Evolutionary conservation across 495 filamentous ascomycete genomes (phyloP).

Genomic region (Astrocystis sublimbata): DNA sequence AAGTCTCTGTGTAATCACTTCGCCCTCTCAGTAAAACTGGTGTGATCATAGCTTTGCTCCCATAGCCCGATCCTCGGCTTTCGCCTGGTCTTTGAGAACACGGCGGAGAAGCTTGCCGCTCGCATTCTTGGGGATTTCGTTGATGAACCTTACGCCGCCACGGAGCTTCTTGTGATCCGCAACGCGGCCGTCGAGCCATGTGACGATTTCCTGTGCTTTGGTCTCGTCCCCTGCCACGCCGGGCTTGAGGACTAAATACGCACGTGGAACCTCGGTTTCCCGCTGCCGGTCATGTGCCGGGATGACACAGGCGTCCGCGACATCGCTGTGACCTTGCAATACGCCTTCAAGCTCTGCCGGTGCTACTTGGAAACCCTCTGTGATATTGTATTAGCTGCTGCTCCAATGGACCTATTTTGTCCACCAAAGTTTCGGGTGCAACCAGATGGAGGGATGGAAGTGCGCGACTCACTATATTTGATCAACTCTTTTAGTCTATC

Average conservation of each 20-base stretch:
- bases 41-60: conserved; percentile 28
- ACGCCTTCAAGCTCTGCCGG: conserved; percentile 87
- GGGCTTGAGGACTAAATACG: conserved; percentile 70
- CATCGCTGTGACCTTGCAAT: conserved; percentile 66
- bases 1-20: neutral
- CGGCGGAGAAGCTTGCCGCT: conserved; percentile 88
- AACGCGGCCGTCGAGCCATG: conserved; percentile 59
- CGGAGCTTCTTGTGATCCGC: conserved; percentile 67
- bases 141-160: conserved; percentile 80
- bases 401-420: neutral
- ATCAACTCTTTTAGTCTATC: conserved; percentile 91
- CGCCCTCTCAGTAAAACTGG: no score
- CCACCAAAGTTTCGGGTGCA: neutral
- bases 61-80: conserved; percentile 34
- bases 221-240: conserved; percentile 49
- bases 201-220: conserved; percentile 61
- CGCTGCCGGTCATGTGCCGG: conserved; percentile 70
- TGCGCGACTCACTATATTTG: conserved; percentile 65
- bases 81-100: conserved; percentile 48
- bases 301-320: conserved; percentile 83
- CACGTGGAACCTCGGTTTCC: conserved; percentile 80
- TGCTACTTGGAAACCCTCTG: conserved; percentile 80
- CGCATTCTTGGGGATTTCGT: conserved; percentile 80
- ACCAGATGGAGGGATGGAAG: neutral
- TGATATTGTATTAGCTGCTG: conserved; percentile 2